These are phyloP conservation scores for Yamadazyma buinensis DNA, from an alignment of 1,139 yeast species.

Conservation along the genomic window DNA sequence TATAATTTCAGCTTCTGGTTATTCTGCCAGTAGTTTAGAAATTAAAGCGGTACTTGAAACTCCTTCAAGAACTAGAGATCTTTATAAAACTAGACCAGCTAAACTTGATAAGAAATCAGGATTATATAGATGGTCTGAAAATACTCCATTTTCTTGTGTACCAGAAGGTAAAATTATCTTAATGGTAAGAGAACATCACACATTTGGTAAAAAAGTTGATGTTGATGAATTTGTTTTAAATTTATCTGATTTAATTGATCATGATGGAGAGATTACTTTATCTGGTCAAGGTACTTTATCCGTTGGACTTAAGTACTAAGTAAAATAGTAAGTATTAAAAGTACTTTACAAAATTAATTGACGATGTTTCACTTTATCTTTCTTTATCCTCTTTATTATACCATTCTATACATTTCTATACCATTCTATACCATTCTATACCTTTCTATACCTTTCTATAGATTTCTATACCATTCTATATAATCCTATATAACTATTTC, in stretches of 20 bases:
- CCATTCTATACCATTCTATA: no score
- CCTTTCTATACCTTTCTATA: no score
- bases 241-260: slow-evolving; percentile 36
- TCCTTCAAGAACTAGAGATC: slow-evolving; percentile 49
- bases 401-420: no score
- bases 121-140: slow-evolving; percentile 58
- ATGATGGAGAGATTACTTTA: slow-evolving; percentile 26
- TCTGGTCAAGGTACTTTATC: slow-evolving; percentile 29
- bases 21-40: slow-evolving; percentile 29
- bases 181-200: slow-evolving; percentile 63
- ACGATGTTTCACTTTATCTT: not conserved
- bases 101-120: slow-evolving; percentile 50
- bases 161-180: slow-evolving; percentile 57
- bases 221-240: slow-evolving; percentile 52
- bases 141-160: slow-evolving; percentile 63
- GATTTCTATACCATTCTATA: no score
- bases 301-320: slow-evolving; percentile 26
- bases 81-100: slow-evolving; percentile 61
- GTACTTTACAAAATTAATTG: no score
- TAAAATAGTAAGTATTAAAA: no score
- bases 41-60: slow-evolving; percentile 53
- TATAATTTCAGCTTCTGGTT: slow-evolving; percentile 41
- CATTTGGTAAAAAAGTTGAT: slow-evolving; percentile 67
- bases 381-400: no score
- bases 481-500: no score